Evolutionary conservation across 2,329 filamentous ascomycete species (phyloP).

Genomic region (Berkeleyomyces rouxiae): DNA sequence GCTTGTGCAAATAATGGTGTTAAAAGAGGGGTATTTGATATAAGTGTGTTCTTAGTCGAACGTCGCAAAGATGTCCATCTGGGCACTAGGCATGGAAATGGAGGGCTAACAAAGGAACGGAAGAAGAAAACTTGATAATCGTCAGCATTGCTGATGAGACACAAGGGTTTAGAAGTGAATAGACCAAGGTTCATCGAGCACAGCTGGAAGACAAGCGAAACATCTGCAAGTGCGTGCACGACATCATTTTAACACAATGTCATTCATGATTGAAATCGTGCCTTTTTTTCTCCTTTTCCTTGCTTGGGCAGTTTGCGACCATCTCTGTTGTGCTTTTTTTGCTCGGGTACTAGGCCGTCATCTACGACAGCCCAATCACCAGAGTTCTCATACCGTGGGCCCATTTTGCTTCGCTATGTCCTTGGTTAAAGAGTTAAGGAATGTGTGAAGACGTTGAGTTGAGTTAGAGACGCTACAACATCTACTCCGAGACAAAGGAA

Average conservation of each 20-base stretch:
- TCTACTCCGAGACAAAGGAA: slow-evolving; percentile 68
- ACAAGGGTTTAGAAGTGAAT: neutral
- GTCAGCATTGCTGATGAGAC: neutral
- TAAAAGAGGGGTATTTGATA: neutral
- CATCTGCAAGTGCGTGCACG: neutral
- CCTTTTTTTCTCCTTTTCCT: neutral
- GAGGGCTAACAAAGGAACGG: neutral
- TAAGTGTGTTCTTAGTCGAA: neutral
- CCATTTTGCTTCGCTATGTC: neutral
- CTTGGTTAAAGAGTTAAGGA: slow-evolving; percentile 2
- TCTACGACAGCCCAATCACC: neutral
- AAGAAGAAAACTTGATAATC: neutral
- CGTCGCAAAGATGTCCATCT: neutral
- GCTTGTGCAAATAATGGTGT: neutral
- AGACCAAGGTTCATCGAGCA: neutral
- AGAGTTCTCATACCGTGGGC: neutral
- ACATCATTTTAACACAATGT: neutral
- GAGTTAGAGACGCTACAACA: slow-evolving; percentile 15
- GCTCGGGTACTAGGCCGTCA: neutral
- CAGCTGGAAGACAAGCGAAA: neutral
- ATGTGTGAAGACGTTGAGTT: slow-evolving; percentile 15
- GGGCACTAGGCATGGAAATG: neutral
- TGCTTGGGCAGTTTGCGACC: neutral
- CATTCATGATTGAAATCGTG: neutral
- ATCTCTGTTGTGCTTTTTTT: neutral